Evolutionary conservation across 495 filamentous ascomycete species (phyloP).

Genomic region (Entonaema liquescens): DNA sequence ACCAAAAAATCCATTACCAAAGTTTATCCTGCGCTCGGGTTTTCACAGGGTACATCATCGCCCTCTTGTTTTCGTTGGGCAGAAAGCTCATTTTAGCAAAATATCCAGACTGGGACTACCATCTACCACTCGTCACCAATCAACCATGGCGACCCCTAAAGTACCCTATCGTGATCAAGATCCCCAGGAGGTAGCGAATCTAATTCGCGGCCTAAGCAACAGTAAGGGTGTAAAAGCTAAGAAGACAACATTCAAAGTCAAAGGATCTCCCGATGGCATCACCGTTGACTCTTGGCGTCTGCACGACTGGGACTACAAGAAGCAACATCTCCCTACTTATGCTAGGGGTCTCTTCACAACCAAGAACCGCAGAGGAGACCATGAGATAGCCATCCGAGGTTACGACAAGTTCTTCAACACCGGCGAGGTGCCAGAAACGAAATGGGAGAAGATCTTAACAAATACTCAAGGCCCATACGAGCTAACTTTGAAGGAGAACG

Average conservation of each 20-base stretch:
- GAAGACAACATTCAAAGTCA: conserved; percentile 75
- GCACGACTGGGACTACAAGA: conserved; percentile 95
- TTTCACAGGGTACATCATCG: neutral
- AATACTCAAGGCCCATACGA: conserved; percentile 92
- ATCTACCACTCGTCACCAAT: neutral
- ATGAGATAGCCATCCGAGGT: conserved; percentile 84
- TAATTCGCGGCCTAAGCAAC: conserved; percentile 67
- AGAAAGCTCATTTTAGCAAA: neutral
- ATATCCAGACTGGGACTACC: neutral
- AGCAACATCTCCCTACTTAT: conserved; percentile 81
- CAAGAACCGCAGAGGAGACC: conserved; percentile 63
- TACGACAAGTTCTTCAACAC: conserved; percentile 99
- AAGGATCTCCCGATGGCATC: conserved; percentile 62
- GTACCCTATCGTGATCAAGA: conserved; percentile 72
- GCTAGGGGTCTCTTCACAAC: conserved; percentile 93
- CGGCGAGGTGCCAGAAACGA: conserved; percentile 76
- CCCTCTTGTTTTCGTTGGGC: neutral
- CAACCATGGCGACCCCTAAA: conserved; percentile 35
- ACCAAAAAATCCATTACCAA: neutral
- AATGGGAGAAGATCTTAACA: conserved; percentile 79
- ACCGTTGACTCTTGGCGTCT: conserved; percentile 91
- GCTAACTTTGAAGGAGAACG: conserved; percentile 96
- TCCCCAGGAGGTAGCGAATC: conserved; percentile 63
- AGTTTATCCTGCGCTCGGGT: neutral
- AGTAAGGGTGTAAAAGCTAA: conserved; percentile 70